These are phyloP conservation scores for Boletus rubroflammeus DNA, from an alignment of 768 basidiomycete genomes.

Conservation along the genomic window DNA sequence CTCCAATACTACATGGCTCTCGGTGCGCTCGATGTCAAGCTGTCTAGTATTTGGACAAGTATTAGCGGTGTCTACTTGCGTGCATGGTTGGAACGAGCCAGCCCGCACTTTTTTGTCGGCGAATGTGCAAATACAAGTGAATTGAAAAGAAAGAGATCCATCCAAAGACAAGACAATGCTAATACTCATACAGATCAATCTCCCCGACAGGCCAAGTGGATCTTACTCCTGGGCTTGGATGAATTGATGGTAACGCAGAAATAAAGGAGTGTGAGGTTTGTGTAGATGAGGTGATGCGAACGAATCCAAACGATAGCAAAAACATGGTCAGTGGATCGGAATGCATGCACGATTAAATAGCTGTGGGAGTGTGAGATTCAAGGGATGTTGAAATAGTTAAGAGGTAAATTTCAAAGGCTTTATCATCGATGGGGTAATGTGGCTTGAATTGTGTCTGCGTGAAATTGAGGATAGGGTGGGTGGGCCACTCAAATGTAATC, in stretches of 20 bases:
- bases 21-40: too few species aligned
- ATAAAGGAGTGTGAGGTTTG: not conserved
- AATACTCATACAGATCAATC: conserved; percentile 5
- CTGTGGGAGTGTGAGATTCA: not conserved
- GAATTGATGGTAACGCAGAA: not conserved
- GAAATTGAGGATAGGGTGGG: not conserved
- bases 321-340: not conserved
- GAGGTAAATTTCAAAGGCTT: not conserved
- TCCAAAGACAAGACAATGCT: not conserved
- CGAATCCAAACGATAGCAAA: conserved; percentile 1
- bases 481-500: not conserved
- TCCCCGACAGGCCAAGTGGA: not conserved
- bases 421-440: conserved; percentile 11
- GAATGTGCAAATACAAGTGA: not conserved
- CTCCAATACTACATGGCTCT: too few species aligned
- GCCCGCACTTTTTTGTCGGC: too few species aligned
- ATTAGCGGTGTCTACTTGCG: too few species aligned
- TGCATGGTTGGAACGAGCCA: not conserved
- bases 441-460: not conserved
- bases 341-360: not conserved
- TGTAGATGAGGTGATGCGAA: not conserved
- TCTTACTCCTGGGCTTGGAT: not conserved
- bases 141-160: not conserved
- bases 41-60: too few species aligned
- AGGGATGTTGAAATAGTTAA: not conserved